Conservation (phyloP, 176 grass and related monocot species). For the Triticum turgidum region DNA sequence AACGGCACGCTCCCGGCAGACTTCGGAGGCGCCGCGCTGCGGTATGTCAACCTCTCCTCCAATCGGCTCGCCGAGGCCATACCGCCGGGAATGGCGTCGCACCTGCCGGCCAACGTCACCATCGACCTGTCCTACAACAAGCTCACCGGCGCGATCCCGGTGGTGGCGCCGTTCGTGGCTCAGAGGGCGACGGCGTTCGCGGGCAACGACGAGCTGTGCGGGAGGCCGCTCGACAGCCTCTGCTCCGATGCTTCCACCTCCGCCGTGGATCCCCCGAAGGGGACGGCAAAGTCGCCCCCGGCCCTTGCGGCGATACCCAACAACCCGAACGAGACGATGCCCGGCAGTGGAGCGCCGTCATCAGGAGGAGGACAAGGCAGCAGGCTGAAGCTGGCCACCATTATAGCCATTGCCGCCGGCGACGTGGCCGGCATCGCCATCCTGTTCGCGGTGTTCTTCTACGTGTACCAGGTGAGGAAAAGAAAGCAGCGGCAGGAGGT, state of each 20-base stretch:
- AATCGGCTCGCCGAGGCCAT: constrained; percentile 71
- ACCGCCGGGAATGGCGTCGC: constrained; percentile 54
- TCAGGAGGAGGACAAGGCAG: constrained; percentile 27
- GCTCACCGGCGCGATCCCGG: constrained; percentile 72
- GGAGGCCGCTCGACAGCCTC: constrained; percentile 51
- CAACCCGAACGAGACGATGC: constrained; percentile 34
- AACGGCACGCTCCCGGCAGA: constrained; percentile 58
- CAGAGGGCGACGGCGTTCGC: constrained; percentile 63
- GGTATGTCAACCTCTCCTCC: constrained; percentile 71
- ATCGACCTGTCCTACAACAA: constrained; percentile 84
- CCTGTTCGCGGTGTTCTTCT: constrained; percentile 52
- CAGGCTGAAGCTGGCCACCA: constrained; percentile 38
- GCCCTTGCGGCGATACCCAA: constrained; percentile 84
- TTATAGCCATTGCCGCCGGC: constrained; percentile 55
- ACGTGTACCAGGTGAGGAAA: constrained; percentile 68
- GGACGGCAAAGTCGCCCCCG: constrained; percentile 56
- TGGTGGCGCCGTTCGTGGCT: constrained; percentile 35
- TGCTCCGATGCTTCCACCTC: constrained; percentile 57
- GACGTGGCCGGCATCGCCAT: constrained; percentile 64
- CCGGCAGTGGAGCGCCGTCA: neutral
- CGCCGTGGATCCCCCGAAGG: constrained; percentile 47
- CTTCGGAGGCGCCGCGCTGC: constrained; percentile 50
- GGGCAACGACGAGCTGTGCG: constrained; percentile 73
- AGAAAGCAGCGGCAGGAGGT: constrained; percentile 39
- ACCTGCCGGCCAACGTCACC: constrained; percentile 57